phyloP scores from a whole-genome alignment of 2,329 filamentous ascomycete species.

The Paradendryphiella salina region DNA sequence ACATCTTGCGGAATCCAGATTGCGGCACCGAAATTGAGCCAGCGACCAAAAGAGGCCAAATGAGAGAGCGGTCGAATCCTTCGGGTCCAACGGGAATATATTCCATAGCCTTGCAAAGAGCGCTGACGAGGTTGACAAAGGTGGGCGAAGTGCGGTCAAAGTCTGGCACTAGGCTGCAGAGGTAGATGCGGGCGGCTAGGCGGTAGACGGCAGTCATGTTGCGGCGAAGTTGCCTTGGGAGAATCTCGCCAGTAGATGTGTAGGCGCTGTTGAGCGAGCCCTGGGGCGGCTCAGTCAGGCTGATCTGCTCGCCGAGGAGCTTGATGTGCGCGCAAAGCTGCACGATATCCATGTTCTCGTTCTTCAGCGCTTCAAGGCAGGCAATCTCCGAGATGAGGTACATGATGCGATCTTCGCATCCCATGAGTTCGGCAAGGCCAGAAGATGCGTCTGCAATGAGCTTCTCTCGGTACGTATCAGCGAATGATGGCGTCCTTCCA shows the following conservation, averaged over 20 bases:
- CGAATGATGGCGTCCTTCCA: slow-evolving; percentile 81
- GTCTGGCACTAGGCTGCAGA: slow-evolving; percentile 92
- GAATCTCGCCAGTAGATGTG: slow-evolving; percentile 69
- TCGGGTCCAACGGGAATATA: slow-evolving; percentile 78
- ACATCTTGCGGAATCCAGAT: slow-evolving; percentile 76
- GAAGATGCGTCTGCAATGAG: slow-evolving; percentile 68
- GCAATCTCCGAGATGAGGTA: slow-evolving; percentile 97
- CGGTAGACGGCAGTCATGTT: slow-evolving; percentile 93
- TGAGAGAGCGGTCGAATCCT: slow-evolving; percentile 86
- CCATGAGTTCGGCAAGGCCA: slow-evolving; percentile 91
- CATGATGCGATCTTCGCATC: slow-evolving; percentile 96
- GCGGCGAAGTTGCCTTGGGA: slow-evolving; percentile 78
- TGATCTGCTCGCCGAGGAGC: slow-evolving; percentile 84
- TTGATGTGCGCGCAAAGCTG: slow-evolving; percentile 86
- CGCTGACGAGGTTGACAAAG: slow-evolving; percentile 75
- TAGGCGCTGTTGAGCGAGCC: slow-evolving; percentile 56
- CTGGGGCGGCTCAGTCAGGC: slow-evolving; percentile 69
- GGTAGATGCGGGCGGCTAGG: slow-evolving; percentile 88
- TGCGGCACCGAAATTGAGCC: slow-evolving; percentile 74
- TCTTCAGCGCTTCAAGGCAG: slow-evolving; percentile 87
- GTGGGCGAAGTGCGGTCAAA: slow-evolving; percentile 75
- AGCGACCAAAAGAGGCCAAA: slow-evolving; percentile 90
- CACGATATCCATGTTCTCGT: slow-evolving; percentile 76
- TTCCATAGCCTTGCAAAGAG: slow-evolving; percentile 74
- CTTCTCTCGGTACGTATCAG: slow-evolving; percentile 94